phyloP scores from a whole-genome alignment of 2,329 filamentous ascomycete genomes.

The Dactylellina parvicollis region DNA sequence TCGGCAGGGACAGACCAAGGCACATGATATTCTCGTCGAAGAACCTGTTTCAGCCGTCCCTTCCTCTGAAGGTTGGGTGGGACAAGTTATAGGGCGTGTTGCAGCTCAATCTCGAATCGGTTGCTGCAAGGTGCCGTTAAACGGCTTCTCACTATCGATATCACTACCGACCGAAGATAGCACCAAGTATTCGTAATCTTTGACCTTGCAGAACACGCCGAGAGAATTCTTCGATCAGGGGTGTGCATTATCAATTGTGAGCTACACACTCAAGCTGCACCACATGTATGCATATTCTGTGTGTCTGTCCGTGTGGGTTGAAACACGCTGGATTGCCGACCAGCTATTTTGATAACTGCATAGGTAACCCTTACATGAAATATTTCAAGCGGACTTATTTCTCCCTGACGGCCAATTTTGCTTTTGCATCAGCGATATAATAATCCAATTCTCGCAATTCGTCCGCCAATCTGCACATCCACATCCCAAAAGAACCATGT shows the following conservation, averaged over 20 bases:
- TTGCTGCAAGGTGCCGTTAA: slow-evolving; percentile 1
- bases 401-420: slow-evolving; percentile 37
- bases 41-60: slow-evolving; percentile 31
- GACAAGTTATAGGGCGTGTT: slow-evolving; percentile 9
- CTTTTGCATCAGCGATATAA: slow-evolving; percentile 41
- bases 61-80: neutral
- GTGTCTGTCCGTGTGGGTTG: neutral
- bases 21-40: neutral
- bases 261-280: neutral
- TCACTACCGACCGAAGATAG: slow-evolving; percentile 11
- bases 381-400: slow-evolving; percentile 15
- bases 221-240: no score
- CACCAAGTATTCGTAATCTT: slow-evolving; percentile 36
- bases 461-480: slow-evolving; percentile 29
- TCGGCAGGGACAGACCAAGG: neutral
- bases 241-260: no score
- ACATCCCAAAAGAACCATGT: neutral
- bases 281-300: neutral
- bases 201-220: slow-evolving; percentile 25
- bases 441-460: slow-evolving; percentile 51
- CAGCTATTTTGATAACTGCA: neutral
- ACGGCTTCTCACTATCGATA: slow-evolving; percentile 12
- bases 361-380: slow-evolving; percentile 22
- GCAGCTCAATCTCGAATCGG: slow-evolving; percentile 10
- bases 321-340: neutral